Evolutionary conservation across 805 yeast species (phyloP), one percentile per base, ranked within the genome.

Genomic region (Suhomyces sp.): DNA sequence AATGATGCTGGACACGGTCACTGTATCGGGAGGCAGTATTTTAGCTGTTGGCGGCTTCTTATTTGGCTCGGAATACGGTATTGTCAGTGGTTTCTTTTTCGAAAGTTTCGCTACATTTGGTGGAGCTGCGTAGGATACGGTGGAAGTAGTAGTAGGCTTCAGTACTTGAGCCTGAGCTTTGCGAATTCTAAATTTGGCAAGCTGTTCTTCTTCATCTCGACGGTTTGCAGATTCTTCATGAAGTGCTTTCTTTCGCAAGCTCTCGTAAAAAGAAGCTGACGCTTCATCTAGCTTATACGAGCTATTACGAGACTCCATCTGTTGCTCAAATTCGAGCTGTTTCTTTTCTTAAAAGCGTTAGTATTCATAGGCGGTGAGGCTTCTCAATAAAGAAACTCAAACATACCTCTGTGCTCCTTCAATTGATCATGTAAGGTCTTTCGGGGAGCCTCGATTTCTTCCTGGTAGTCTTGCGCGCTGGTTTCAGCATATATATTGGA

Each of bases 381-480:
- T n/a, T n/a, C n/a, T n/a, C n/a, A n/a, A n/a, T n/a, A n/a, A n/a
- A n/a, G n/a, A n/a, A n/a, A n/a, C n/a, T n/a, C n/a, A n/a, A n/a
- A n/a, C n/a, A n/a, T 63, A 69, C 75, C 70, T 62, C 72, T 65
- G 47, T 71, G 66, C 45, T 73, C 78, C 31, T 65, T 62, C 22
- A 77, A 57, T 58, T 78, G 82, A 20, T 76, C 75, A 13, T 66
- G 68, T 12, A 78, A 59, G 3, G 78, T 65, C 58, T 74, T 75
- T 21, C 81, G 60, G 44, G 65, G 67, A 6, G 57, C 53, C 17
- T 54, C 58, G 12, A 57, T 60, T 13, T 59, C 57, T 19, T 58
- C 54, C 4, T 44, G 40, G 33, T 24, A 6, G 12, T 44, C 47
- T n/a, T 13, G 12, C 20, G 29, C 52, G 19, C 21, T 13, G 4